These are phyloP conservation scores for Aureobasidium zeae DNA, from an alignment of 2,329 filamentous ascomycete species.

Conservation along the genomic window DNA sequence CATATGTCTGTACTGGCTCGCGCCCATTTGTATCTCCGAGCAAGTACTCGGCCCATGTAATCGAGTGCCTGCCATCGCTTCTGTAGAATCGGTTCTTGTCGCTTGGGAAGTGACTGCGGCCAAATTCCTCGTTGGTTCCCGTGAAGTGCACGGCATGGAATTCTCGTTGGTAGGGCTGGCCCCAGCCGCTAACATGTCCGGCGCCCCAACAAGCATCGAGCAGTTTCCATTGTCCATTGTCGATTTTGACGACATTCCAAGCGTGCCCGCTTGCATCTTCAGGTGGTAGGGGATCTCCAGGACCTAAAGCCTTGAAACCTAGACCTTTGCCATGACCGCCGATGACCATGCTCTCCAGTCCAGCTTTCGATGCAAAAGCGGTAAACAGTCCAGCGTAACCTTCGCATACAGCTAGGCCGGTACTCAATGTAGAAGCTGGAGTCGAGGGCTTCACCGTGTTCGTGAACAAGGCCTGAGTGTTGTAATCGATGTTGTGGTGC, in stretches of 20 bases:
- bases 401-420: conserved; percentile 79
- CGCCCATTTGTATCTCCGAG: conserved; percentile 46
- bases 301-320: conserved; percentile 54
- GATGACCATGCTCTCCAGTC: conserved; percentile 67
- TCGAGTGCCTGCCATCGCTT: conserved; percentile 52
- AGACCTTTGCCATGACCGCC: conserved; percentile 79
- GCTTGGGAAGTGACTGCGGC: conserved; percentile 66
- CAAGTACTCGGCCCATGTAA: conserved; percentile 77
- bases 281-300: conserved; percentile 57
- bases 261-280: conserved; percentile 37
- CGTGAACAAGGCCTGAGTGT: conserved; percentile 69
- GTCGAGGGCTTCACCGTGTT: conserved; percentile 56
- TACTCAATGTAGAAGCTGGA: conserved; percentile 62
- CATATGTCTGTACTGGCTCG: conserved; percentile 40
- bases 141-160: conserved; percentile 58
- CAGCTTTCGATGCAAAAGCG: conserved; percentile 67
- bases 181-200: conserved; percentile 51
- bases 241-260: conserved; percentile 47
- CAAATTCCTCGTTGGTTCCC: conserved; percentile 69
- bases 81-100: conserved; percentile 64
- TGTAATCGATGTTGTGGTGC: conserved; percentile 86
- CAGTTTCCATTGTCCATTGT: conserved; percentile 82
- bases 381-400: conserved; percentile 81
- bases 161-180: conserved; percentile 52
- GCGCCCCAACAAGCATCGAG: conserved; percentile 92